Base-by-base conservation (phyloP, 345 rosid genomes). In the Salix arbutifolia region DNA sequence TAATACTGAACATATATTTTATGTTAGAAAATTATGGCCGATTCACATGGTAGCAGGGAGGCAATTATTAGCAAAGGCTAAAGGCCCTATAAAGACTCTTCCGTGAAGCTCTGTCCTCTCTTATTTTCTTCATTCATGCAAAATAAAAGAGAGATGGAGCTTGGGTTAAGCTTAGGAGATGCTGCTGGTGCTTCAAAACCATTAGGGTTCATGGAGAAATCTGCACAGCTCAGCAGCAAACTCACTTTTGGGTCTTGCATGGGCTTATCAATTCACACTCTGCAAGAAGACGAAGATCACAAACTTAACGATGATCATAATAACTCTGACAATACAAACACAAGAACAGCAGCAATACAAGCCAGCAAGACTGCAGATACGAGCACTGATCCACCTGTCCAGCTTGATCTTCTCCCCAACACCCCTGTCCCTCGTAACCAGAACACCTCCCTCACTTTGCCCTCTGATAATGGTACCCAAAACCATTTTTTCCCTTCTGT, bases 121-220 rank as follows among this genome's bases (percentile, higher is more conserved):
- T 23, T 25, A 31, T 68, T 44, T 8, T 38, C 56, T 18, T 21
- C 23, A 3, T 33, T 28, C 35, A 61, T 31, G 58, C 60, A 3
- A 68, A 50, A 9, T 10, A n/a, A 25, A 58, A 3, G 16, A 58
- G 67, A 76, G 5, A 96, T 96, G 99, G 97, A 96, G 84, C 87
- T 96, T 8, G 98, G 94, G 67, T 80, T 96, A 85, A 93, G 92
- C 79, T 80, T 96, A n/a, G 99, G 99, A 3, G 96, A 91, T 70
- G 50, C 37, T 4, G 35, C 90, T 8, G 62, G 13, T 56, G 1
- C 33, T 0, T 88, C 92, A 0, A 91, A 87, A 79, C 80, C 91
- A 14, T 89, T 90, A 75, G 79, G 88, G 50, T 94, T 92, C 77
- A 77, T 90, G n/a, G 91, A 87, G 76, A 86, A 85, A 68, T 74